Evolutionary conservation across 2,329 filamentous ascomycete genomes (phyloP).

Genomic region (Penicillium corylophilum): DNA sequence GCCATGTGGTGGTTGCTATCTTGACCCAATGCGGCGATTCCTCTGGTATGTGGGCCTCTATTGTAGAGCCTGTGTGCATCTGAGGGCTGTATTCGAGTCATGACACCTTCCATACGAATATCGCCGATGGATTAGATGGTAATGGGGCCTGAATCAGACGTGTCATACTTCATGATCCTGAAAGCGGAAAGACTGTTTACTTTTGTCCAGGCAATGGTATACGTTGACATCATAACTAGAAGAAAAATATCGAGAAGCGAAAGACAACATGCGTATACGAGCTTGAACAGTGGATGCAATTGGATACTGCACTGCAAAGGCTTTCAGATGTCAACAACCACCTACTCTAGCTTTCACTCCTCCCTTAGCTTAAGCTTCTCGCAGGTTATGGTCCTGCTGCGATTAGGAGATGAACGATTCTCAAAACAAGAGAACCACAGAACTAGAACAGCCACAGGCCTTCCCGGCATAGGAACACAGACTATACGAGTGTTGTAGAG

Average conservation of each 20-base stretch:
- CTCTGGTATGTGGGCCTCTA: neutral
- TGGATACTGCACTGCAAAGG: neutral
- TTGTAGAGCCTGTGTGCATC: neutral
- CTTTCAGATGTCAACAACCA: neutral
- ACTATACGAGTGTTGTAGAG: too few relatives aligned
- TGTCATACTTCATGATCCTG: neutral
- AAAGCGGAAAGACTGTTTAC: neutral
- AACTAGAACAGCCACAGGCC: neutral
- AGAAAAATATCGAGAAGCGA: neutral
- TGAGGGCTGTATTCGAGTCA: neutral
- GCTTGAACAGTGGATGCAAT: neutral
- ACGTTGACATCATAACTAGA: too few relatives aligned
- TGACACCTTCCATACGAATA: neutral
- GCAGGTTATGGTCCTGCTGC: neutral
- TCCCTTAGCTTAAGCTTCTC: neutral
- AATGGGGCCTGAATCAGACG: neutral
- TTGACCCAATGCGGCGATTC: neutral
- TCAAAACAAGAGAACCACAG: neutral
- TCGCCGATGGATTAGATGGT: neutral
- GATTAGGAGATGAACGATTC: neutral
- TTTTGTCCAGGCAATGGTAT: too few relatives aligned
- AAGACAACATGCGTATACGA: too few relatives aligned
- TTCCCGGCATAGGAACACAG: neutral
- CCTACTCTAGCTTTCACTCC: too few relatives aligned
- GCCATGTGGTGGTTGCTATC: constrained; percentile 4